Percentiles rank a stretch among this genome's conserved stretches.
Conservation (phyloP, 2,329 filamentous ascomycete genomes). For the Ophiocordyceps robertsii region DNA sequence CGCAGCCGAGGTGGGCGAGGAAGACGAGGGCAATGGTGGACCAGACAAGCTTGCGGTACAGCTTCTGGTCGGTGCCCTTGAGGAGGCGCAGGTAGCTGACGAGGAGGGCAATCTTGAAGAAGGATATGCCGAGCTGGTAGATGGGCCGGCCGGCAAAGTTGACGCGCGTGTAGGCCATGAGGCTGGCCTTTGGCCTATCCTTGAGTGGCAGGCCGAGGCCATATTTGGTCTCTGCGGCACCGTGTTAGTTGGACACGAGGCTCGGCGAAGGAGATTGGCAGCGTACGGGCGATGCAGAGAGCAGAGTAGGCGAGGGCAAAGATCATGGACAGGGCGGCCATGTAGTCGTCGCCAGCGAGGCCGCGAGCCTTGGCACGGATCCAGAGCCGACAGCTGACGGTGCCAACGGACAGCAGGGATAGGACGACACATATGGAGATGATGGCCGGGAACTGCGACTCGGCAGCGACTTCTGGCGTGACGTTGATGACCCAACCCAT, state of each 20-base stretch:
- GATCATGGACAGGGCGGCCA: constrained; percentile 23
- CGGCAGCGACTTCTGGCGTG: constrained; percentile 27
- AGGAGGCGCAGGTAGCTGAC: constrained; percentile 39
- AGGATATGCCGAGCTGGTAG: constrained; percentile 40
- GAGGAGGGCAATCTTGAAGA: constrained; percentile 41
- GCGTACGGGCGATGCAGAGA: constrained; percentile 35
- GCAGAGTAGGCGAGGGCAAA: constrained; percentile 35
- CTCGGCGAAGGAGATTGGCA: background rate
- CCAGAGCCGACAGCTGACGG: constrained; percentile 27
- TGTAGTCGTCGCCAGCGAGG: constrained; percentile 33
- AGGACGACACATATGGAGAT: constrained; percentile 33
- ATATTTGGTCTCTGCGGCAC: constrained; percentile 32
- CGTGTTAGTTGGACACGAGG: no score
- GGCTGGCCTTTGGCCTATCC: constrained; percentile 27
- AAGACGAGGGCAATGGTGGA: constrained; percentile 27
- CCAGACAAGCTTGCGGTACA: constrained; percentile 31
- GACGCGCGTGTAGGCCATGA: constrained; percentile 30
- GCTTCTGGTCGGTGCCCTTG: constrained; percentile 29
- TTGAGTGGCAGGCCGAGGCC: constrained; percentile 34
- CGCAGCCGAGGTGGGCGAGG: constrained; percentile 31
- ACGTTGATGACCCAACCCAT: constrained; percentile 41
- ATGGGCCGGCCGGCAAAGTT: constrained; percentile 41
- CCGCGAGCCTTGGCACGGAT: constrained; percentile 27
- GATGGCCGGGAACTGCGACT: constrained; percentile 34
- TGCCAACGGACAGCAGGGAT: constrained; percentile 25